Evolutionary conservation across 768 basidiomycete species (phyloP).

Genomic region (Cyclocybe cylindracea): DNA sequence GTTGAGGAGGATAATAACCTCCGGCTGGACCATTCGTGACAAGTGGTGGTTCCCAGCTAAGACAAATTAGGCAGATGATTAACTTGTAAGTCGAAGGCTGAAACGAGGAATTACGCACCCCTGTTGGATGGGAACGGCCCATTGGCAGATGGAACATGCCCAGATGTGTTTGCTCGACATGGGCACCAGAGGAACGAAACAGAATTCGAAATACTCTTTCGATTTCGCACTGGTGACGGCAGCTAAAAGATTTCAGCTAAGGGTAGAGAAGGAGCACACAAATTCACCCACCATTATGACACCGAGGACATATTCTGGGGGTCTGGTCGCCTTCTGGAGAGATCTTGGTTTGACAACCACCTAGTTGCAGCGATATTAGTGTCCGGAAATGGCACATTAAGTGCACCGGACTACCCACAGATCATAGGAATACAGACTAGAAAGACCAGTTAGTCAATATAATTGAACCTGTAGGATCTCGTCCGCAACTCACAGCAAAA

Average conservation of each 20-base stretch:
- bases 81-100: neutral
- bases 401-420: slow-evolving; percentile 4
- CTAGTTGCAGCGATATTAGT: slow-evolving; percentile 29
- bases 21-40: slow-evolving; percentile 13
- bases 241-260: slow-evolving; percentile 26
- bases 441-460: neutral
- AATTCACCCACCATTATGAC: slow-evolving; percentile 53
- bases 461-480: too few relatives aligned
- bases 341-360: slow-evolving; percentile 59
- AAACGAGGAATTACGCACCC: slow-evolving; percentile 35
- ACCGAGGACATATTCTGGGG: slow-evolving; percentile 62
- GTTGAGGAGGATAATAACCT: slow-evolving; percentile 21
- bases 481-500: too few relatives aligned
- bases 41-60: slow-evolving; percentile 26
- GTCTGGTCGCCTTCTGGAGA: slow-evolving; percentile 53
- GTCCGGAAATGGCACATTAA: neutral
- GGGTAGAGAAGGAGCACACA: neutral
- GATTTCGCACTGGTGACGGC: slow-evolving; percentile 59
- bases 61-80: neutral
- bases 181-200: slow-evolving; percentile 67
- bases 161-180: slow-evolving; percentile 59
- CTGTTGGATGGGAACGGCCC: slow-evolving; percentile 49
- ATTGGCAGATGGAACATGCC: slow-evolving; percentile 69
- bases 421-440: slow-evolving; percentile 25
- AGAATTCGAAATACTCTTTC: slow-evolving; percentile 66